phyloP scores from a whole-genome alignment of 2,329 filamentous ascomycete species.

The Zelopaecilomyces penicillatus region DNA sequence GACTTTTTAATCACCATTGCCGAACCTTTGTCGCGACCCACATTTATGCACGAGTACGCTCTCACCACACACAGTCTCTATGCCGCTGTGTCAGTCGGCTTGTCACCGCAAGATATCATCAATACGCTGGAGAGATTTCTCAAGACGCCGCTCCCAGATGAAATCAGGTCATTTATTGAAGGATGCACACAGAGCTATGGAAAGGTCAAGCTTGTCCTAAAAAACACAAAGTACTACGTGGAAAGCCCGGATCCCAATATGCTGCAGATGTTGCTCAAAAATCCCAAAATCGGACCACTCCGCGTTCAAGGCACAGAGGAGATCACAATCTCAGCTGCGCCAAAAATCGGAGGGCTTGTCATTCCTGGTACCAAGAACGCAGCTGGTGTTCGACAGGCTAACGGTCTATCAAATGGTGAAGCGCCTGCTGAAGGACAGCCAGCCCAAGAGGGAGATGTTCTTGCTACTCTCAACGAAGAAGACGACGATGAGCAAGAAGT shows the following conservation, averaged over 20 bases:
- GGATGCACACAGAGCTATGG: constrained; percentile 85
- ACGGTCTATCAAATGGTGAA: constrained; percentile 24
- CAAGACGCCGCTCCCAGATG: constrained; percentile 78
- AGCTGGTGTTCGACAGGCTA: constrained; percentile 72
- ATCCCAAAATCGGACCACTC: constrained; percentile 71
- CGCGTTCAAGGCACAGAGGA: constrained; percentile 64
- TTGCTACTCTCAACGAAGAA: constrained; percentile 68
- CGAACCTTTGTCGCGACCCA: constrained; percentile 83
- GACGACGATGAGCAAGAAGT: constrained; percentile 81
- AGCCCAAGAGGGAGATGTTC: constrained; percentile 57
- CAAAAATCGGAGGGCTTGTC: constrained; percentile 77
- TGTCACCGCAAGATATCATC: constrained; percentile 84
- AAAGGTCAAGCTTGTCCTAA: constrained; percentile 90
- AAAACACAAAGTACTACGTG: constrained; percentile 89
- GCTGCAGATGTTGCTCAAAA: constrained; percentile 77
- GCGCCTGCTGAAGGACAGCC: constrained; percentile 40
- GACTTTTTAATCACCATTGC: constrained; percentile 95
- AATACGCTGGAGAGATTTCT: constrained; percentile 79
- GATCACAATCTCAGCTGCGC: constrained; percentile 72
- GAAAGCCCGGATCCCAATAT: constrained; percentile 85
- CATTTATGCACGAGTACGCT: constrained; percentile 86
- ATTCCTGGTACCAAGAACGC: constrained; percentile 94
- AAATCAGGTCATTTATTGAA: constrained; percentile 67
- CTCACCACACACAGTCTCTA: constrained; percentile 90
- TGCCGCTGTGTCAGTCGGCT: constrained; percentile 88